These are phyloP conservation scores for Heterobasidion irregulare DNA, from an alignment of 1,284 basidiomycete genomes.

Conservation along the genomic window DNA sequence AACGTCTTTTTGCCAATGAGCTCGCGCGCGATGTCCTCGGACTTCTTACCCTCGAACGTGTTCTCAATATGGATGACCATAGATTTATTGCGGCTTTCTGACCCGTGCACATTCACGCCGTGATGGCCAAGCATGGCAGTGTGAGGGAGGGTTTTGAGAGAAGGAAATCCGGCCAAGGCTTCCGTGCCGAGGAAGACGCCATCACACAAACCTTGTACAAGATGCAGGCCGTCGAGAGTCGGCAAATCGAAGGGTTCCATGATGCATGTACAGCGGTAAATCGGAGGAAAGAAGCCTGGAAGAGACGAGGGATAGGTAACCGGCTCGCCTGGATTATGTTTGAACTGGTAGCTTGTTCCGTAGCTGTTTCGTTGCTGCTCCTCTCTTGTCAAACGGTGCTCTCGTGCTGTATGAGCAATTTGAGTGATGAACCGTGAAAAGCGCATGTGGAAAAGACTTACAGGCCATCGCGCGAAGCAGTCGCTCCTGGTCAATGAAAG, in stretches of 20 bases:
- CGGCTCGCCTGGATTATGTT: constrained; percentile 56
- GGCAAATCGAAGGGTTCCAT: constrained; percentile 84
- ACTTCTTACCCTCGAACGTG: constrained; percentile 58
- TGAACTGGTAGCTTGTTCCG: constrained; percentile 78
- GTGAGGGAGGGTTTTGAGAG: constrained; percentile 84
- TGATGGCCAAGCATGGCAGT: constrained; percentile 75
- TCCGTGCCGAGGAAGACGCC: constrained; percentile 84
- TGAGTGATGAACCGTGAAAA: no score
- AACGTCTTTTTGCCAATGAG: constrained; percentile 78
- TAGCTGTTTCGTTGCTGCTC: constrained; percentile 75
- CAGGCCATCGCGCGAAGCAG: constrained; percentile 79
- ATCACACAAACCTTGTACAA: constrained; percentile 82
- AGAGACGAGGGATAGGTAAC: constrained; percentile 83
- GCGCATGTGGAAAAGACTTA: constrained; percentile 23
- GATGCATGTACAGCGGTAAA: constrained; percentile 75
- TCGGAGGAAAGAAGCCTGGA: constrained; percentile 89
- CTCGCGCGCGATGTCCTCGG: constrained; percentile 67
- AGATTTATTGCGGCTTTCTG: constrained; percentile 85
- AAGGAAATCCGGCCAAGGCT: constrained; percentile 94
- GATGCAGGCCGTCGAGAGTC: constrained; percentile 78
- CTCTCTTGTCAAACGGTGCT: constrained; percentile 70
- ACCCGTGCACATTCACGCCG: constrained; percentile 90
- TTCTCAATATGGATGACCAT: constrained; percentile 87
- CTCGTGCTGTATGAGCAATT: constrained; percentile 41
- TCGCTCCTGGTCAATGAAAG: constrained; percentile 87